Percentiles rank a stretch among this genome's conserved stretches.
These are phyloP conservation scores for Fusarium piperis DNA, from an alignment of 2,329 filamentous ascomycete species.

Conservation along the genomic window DNA sequence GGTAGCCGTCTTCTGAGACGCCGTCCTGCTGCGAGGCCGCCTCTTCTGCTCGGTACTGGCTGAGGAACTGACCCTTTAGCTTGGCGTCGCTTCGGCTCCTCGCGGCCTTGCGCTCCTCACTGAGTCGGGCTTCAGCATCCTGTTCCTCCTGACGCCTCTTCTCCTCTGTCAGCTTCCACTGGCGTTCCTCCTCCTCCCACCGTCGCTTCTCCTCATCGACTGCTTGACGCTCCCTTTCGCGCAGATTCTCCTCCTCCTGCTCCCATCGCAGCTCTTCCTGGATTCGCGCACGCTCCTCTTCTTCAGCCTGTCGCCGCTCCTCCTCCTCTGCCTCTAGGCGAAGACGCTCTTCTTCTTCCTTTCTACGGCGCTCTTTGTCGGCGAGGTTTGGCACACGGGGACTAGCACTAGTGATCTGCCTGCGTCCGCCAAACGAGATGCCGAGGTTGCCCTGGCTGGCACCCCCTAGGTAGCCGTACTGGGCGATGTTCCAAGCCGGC, in stretches of 20 bases:
- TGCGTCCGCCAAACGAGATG: constrained; percentile 87
- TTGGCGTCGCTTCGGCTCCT: constrained; percentile 72
- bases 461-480: constrained; percentile 98
- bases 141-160: constrained; percentile 76
- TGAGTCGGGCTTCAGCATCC: constrained; percentile 73
- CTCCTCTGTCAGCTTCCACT: constrained; percentile 82
- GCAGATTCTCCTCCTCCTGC: constrained; percentile 67
- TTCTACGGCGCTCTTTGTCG: constrained; percentile 80
- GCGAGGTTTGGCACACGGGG: constrained; percentile 83
- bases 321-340: constrained; percentile 64
- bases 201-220: constrained; percentile 74
- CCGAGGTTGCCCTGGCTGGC: constrained; percentile 96
- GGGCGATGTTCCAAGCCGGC: constrained; percentile 97
- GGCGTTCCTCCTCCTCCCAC: constrained; percentile 80
- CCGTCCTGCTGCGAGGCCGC: constrained; percentile 42
- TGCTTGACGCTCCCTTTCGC: constrained; percentile 68
- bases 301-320: constrained; percentile 59
- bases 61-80: constrained; percentile 84
- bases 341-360: constrained; percentile 69
- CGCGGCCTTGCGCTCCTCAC: constrained; percentile 71
- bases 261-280: constrained; percentile 76
- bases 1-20: constrained; percentile 60
- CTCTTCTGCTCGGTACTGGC: constrained; percentile 82
- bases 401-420: constrained; percentile 88
- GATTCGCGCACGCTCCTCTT: constrained; percentile 70